Base-by-base conservation (phyloP, 1,139 yeast species). In the Chernovozyma aurita region DNA sequence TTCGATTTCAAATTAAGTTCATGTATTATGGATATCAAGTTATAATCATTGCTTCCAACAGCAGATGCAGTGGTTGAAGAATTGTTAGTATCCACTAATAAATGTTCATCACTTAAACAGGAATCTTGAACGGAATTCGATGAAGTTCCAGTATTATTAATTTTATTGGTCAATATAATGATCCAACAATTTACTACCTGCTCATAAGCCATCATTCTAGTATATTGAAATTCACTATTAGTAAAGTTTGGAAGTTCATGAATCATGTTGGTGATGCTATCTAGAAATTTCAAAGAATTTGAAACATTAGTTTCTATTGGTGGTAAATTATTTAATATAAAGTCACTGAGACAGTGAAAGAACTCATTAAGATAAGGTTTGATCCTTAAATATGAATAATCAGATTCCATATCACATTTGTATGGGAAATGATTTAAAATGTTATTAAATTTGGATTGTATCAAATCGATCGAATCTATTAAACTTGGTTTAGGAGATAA, bases 361-460 rank as follows among this genome's bases (percentile, higher is more conserved):
- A 90, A 86, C 49, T 86, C 95, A 45, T 79, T 75, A 41, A 88
- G 72, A 40, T 68, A 62, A 2, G 87, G 80, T 50, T 86, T 82
- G 38, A 90, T 84, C 41, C 97, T 71, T 40, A 86, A 68, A 59
- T 82, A 92, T n/a, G 95, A 82, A 55, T 92, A 92, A 57, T 90
- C 97, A 36, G 85, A 78, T 34, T 73, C 69, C 16, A 70, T 65
- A 47, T 83, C 87, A 43, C 86, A 86, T 47, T 81, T 80, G 57
- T 84, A 85, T 1, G 95, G 95, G 44, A 86, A 59, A 41, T 73
- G 71, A 16, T 58, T 55, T 24, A 63, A 52, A 21, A 85, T 74
- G 3, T 50, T 49, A 13, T 69, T 63, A 35, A 73, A 61, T 47
- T 81, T 78, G 11, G 55, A 53, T 27, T 63, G 58, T 37, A 86